phyloP scores from a whole-genome alignment of 768 basidiomycete species.

The Russula emetica region DNA sequence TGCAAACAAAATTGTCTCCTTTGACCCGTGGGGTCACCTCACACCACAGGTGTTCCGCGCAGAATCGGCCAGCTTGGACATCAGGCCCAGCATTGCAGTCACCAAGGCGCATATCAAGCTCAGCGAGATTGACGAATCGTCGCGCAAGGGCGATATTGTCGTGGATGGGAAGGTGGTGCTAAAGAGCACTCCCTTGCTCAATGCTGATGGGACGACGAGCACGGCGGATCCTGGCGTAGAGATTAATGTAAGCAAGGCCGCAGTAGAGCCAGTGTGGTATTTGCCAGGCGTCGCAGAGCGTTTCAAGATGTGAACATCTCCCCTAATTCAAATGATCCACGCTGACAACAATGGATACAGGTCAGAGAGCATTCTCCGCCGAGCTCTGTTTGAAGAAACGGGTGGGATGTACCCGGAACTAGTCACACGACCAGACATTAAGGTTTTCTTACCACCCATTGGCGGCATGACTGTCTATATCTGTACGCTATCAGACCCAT shows the following conservation, averaged over 20 bases:
- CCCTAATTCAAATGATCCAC: neutral
- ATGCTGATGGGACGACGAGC: constrained; percentile 58
- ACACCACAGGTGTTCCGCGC: constrained; percentile 65
- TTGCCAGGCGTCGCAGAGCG: constrained; percentile 89
- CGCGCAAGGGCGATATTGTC: constrained; percentile 61
- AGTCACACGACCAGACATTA: constrained; percentile 92
- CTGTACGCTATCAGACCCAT: constrained; percentile 43
- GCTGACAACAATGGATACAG: constrained; percentile 36
- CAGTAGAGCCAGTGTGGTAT: constrained; percentile 96
- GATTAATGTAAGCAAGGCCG: constrained; percentile 85
- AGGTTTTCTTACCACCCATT: constrained; percentile 93
- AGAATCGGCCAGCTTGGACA: constrained; percentile 69
- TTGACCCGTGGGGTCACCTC: constrained; percentile 93
- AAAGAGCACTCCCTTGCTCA: constrained; percentile 56
- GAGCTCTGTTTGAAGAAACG: constrained; percentile 95
- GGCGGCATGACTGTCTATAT: constrained; percentile 91
- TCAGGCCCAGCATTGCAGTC: constrained; percentile 88
- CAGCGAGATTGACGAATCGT: constrained; percentile 83
- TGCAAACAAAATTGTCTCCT: constrained; percentile 76
- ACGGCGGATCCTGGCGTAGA: constrained; percentile 74
- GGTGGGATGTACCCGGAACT: constrained; percentile 96
- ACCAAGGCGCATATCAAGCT: constrained; percentile 94
- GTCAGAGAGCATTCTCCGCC: constrained; percentile 76
- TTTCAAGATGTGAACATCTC: constrained; percentile 74
- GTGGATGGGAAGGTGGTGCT: constrained; percentile 84